These are phyloP conservation scores for Dendrocalamus sinicus DNA, from an alignment of 176 grass and related monocot species.

Conservation along the genomic window DNA sequence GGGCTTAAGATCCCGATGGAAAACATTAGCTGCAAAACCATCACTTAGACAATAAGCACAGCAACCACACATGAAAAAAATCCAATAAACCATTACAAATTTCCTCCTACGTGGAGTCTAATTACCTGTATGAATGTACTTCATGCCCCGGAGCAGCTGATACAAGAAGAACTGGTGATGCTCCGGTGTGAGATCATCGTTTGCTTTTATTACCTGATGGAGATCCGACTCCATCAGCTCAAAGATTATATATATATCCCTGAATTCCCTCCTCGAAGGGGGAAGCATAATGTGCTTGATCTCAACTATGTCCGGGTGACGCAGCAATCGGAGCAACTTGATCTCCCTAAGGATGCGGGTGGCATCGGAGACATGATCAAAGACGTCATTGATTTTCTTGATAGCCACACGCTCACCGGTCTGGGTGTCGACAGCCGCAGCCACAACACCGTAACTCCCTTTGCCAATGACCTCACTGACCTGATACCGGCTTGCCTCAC, in stretches of 20 bases:
- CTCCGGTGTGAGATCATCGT: constrained; percentile 82
- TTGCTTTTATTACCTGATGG: constrained; percentile 88
- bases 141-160: constrained; percentile 85
- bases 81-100: neutral
- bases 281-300: constrained; percentile 96
- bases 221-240: constrained; percentile 92
- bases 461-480: constrained; percentile 88
- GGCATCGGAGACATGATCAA: constrained; percentile 89
- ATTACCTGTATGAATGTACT: constrained; percentile 91
- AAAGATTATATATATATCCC: constrained; percentile 85
- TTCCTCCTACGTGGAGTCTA: constrained; percentile 15
- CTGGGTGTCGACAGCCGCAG: constrained; percentile 74
- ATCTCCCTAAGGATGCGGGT: constrained; percentile 91
- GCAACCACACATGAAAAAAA: neutral
- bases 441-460: constrained; percentile 86
- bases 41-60: constrained; percentile 25
- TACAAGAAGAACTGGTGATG: constrained; percentile 95
- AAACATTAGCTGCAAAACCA: constrained; percentile 74
- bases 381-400: constrained; percentile 91
- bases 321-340: constrained; percentile 79
- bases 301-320: constrained; percentile 79
- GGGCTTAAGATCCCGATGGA: constrained; percentile 93
- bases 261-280: constrained; percentile 84
- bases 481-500: constrained; percentile 75
- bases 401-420: constrained; percentile 89